Percentiles rank a stretch among this genome's conserved stretches.
phyloP scores from a whole-genome alignment of 192 early-diverging fungal species.

The Powellomyces hirtus region DNA sequence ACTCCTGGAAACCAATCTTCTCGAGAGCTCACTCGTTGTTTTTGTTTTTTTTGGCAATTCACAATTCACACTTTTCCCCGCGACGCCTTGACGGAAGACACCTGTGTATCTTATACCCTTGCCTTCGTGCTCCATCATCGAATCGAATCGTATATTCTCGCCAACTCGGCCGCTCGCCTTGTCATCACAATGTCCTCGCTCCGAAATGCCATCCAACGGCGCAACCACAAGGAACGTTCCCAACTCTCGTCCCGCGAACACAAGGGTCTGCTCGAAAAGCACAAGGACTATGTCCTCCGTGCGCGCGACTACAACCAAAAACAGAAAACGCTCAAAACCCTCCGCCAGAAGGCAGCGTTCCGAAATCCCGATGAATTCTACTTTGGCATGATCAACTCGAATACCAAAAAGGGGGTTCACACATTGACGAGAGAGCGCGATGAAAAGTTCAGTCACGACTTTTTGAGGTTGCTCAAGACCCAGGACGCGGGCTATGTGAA shows the following conservation, averaged over 20 bases:
- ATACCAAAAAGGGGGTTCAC: conserved; percentile 85
- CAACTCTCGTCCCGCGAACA: conserved; percentile 54
- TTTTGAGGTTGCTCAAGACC: conserved; percentile 80
- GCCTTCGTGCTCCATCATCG: too few species aligned
- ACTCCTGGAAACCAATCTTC: too few species aligned
- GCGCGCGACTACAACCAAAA: conserved; percentile 87
- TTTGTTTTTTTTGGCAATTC: too few species aligned
- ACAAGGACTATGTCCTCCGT: conserved; percentile 97
- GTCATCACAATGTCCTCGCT: conserved; percentile 50
- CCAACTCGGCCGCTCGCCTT: too few species aligned
- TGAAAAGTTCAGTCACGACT: conserved; percentile 71
- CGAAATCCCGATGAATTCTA: conserved; percentile 99
- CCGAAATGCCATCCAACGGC: conserved; percentile 79
- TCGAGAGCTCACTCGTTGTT: too few species aligned
- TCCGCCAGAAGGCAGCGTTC: conserved; percentile 81
- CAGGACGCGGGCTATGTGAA: conserved; percentile 90
- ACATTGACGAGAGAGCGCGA: conserved; percentile 58
- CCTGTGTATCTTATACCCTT: too few species aligned
- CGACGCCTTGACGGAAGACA: too few species aligned
- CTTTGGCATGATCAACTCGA: conserved; percentile 90
- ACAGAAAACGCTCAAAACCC: conserved; percentile 77
- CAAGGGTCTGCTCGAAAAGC: conserved; percentile 87
- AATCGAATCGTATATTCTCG: too few species aligned
- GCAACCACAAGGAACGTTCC: conserved; percentile 86
- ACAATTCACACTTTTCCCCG: too few species aligned